phyloP scores from a whole-genome alignment of 2,329 filamentous ascomycete species.

The Pezizomycotina sp. region DNA sequence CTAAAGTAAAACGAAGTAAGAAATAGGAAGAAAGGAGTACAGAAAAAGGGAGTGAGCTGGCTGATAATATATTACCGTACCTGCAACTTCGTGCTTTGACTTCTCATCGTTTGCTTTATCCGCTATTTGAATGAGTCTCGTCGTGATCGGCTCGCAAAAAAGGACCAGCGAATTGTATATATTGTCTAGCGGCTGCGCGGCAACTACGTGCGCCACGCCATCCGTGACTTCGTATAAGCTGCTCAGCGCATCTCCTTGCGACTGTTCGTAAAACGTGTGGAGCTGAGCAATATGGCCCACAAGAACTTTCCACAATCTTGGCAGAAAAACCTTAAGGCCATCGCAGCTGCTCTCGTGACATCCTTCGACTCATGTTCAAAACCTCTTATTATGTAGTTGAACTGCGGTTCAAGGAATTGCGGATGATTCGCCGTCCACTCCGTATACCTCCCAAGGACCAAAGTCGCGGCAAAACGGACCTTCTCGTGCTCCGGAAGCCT shows the following conservation, averaged over 20 bases:
- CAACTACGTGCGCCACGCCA: constrained; percentile 80
- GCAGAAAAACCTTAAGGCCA: constrained; percentile 94
- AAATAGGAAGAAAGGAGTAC: constrained; percentile 5
- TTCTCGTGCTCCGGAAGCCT: constrained; percentile 94
- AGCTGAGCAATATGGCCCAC: constrained; percentile 70
- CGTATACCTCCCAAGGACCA: constrained; percentile 91
- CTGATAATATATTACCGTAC: constrained; percentile 30
- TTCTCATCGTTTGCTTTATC: constrained; percentile 70
- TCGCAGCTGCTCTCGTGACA: constrained; percentile 75
- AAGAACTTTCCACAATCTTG: constrained; percentile 82
- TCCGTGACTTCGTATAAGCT: constrained; percentile 96
- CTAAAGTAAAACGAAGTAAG: neutral
- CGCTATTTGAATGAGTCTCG: constrained; percentile 69
- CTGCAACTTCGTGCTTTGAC: constrained; percentile 69
- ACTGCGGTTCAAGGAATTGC: constrained; percentile 77
- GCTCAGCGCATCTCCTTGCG: constrained; percentile 65
- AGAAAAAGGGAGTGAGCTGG: neutral
- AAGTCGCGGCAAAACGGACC: constrained; percentile 93
- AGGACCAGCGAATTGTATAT: constrained; percentile 75
- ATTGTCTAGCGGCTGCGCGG: constrained; percentile 64
- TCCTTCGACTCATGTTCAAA: constrained; percentile 81
- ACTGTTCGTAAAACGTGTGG: constrained; percentile 78
- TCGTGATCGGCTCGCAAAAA: constrained; percentile 81
- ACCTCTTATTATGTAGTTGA: constrained; percentile 87
- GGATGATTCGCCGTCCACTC: constrained; percentile 94